Evolutionary conservation across 1,284 basidiomycete species (phyloP).

Genomic region (Melampsora americana): DNA sequence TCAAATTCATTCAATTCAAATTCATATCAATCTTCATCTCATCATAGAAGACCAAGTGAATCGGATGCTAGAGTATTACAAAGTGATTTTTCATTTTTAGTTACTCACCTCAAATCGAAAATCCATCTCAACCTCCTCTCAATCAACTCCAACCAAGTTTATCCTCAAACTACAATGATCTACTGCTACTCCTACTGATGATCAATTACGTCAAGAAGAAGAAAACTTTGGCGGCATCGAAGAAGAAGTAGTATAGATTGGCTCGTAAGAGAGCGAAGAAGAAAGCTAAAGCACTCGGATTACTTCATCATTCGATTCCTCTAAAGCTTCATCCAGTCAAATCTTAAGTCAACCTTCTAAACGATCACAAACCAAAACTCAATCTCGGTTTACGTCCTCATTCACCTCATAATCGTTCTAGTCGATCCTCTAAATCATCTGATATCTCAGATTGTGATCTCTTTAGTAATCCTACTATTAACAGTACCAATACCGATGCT

Average conservation of each 20-base stretch:
- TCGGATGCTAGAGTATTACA: background rate
- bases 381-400: background rate
- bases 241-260: constrained; percentile 6
- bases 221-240: background rate
- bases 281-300: constrained; percentile 1
- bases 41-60: constrained; percentile 4
- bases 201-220: constrained; percentile 9
- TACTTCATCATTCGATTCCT: background rate
- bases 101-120: background rate
- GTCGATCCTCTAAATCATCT: too few species aligned
- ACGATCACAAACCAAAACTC: background rate
- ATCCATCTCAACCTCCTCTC: background rate
- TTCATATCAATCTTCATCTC: background rate
- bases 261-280: background rate
- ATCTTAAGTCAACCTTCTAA: background rate
- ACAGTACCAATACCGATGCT: background rate
- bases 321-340: background rate
- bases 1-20: too few species aligned
- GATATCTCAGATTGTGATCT: background rate
- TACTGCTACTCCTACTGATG: background rate
- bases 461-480: background rate
- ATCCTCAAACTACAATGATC: background rate
- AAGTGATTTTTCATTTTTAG: background rate
- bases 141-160: background rate
- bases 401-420: background rate